Percentiles rank a stretch among this genome's conserved stretches.
phyloP scores from a whole-genome alignment of 106 monocot species.

The Dioscorea dumetorum region DNA sequence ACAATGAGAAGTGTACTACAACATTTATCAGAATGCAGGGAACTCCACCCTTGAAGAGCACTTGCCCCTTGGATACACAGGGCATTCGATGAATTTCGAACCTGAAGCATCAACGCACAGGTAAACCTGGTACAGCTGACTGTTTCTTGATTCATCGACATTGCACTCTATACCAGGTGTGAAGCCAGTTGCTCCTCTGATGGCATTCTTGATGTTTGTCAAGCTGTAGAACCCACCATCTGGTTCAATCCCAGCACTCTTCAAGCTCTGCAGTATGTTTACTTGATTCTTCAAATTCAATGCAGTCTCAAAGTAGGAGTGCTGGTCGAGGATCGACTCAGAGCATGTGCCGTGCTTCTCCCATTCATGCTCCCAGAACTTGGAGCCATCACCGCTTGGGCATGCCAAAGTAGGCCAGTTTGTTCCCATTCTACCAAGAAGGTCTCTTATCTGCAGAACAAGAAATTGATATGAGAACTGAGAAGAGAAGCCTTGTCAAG shows the following conservation, averaged over 20 bases:
- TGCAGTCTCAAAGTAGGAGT: slow-evolving; percentile 35
- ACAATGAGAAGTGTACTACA: too few relatives aligned
- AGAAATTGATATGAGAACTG: too few relatives aligned
- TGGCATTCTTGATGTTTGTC: slow-evolving; percentile 26
- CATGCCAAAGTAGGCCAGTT: slow-evolving; percentile 49
- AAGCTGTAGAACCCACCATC: slow-evolving; percentile 3
- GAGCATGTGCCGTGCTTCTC: slow-evolving; percentile 53
- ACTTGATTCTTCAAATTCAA: slow-evolving; percentile 26
- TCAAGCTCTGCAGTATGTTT: slow-evolving; percentile 20
- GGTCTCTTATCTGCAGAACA: slow-evolving; percentile 15
- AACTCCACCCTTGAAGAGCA: slow-evolving; percentile 31
- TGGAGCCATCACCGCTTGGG: slow-evolving; percentile 23
- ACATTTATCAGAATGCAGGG: slow-evolving; percentile 29
- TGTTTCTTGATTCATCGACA: slow-evolving; percentile 40
- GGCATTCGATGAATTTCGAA: slow-evolving; percentile 23
- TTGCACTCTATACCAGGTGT: slow-evolving; percentile 59
- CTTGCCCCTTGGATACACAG: slow-evolving; percentile 15
- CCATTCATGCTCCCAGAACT: slow-evolving; percentile 51
- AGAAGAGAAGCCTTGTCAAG: too few relatives aligned
- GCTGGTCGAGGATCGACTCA: slow-evolving; percentile 31
- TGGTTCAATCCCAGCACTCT: slow-evolving; percentile 18
- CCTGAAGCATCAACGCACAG: slow-evolving; percentile 37
- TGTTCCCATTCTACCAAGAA: slow-evolving; percentile 2
- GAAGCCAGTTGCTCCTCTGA: slow-evolving; percentile 20
- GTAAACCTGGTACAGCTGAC: slow-evolving; percentile 58